A percentile compares a stretch with the other conserved stretches of the same genome.
phyloP scores from a whole-genome alignment of 2,329 filamentous ascomycete genomes.

The Ophiostoma triangulosporum region DNA sequence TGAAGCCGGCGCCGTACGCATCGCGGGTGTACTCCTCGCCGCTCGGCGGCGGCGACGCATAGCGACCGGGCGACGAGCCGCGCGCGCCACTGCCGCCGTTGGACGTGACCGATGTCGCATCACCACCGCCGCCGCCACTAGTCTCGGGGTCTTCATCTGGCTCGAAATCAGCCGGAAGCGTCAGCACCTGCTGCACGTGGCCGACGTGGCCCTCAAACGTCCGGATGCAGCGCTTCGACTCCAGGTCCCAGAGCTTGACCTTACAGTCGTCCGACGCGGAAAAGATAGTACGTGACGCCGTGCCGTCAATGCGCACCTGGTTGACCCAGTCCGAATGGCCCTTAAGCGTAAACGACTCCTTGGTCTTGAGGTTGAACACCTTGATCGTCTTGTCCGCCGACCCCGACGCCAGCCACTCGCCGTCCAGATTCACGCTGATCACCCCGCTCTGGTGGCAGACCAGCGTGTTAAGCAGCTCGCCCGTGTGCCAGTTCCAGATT shows the following conservation, averaged over 20 bases:
- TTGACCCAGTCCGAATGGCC: slow-evolving; percentile 96
- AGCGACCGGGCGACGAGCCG: neutral
- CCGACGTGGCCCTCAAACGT: slow-evolving; percentile 82
- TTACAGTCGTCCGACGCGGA: slow-evolving; percentile 91
- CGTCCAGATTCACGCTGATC: slow-evolving; percentile 77
- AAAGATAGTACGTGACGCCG: slow-evolving; percentile 68
- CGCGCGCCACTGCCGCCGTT: slow-evolving; percentile 33
- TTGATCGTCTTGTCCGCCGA: slow-evolving; percentile 83
- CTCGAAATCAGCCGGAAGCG: slow-evolving; percentile 78
- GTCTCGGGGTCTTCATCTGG: slow-evolving; percentile 53
- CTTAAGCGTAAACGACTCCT: slow-evolving; percentile 63
- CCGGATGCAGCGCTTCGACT: slow-evolving; percentile 64
- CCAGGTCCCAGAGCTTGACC: slow-evolving; percentile 57
- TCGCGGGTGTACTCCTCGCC: slow-evolving; percentile 28
- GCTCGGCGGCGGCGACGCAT: slow-evolving; percentile 18
- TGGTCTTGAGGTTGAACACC: slow-evolving; percentile 82
- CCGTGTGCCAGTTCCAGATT: slow-evolving; percentile 95
- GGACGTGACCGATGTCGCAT: slow-evolving; percentile 32
- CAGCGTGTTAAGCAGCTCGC: slow-evolving; percentile 71
- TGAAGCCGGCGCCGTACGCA: slow-evolving; percentile 49
- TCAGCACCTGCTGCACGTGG: slow-evolving; percentile 82
- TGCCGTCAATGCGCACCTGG: slow-evolving; percentile 69
- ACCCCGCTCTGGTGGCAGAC: slow-evolving; percentile 70
- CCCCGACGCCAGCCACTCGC: slow-evolving; percentile 71
- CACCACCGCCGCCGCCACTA: slow-evolving; percentile 29